Evolutionary conservation across 371 early-diverging fungal species (phyloP), one percentile per base, ranked within the genome.

Genomic region (Apophysomyces sp.): DNA sequence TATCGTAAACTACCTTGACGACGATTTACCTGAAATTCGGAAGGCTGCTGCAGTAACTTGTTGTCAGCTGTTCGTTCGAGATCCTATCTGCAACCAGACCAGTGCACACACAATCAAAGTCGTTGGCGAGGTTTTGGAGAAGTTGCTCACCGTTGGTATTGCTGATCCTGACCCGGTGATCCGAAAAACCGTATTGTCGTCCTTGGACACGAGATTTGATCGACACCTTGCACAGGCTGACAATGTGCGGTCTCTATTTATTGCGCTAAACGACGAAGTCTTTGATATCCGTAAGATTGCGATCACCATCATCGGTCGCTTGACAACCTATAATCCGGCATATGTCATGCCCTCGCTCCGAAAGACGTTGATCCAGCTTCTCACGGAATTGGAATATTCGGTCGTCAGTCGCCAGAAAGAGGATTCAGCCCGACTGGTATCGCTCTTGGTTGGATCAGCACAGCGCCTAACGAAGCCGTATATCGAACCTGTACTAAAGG

Each of bases 341-440:
- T 94, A 94, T 66, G 92, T 96, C 7, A 88, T 96, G 89, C 91
- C 99, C 1, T 91, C 91, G 0, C 78, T 98, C 18, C 80, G 97
- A 37, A 92, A 94, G 67, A 88, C 92, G 0, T 67, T 97, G 21
- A 92, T 95, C 53, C 94, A 95, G 66, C 81, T 98, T 0, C 71
- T 98, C 57, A 94, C 95, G 0, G 95, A 97, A 69, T 71, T 98
- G 16, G 96, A 97, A 76, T 95, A 92, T 67, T 90, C 97, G 0
- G 83, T 82, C 3, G 88, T 91, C 9, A 89, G 88, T 60, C 84
- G 92, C 11, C 94, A 94, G 64, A 94, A 94, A 52, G 97, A 97
- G 67, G 95, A 97, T 71, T 87, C 92, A 30, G 93, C 95, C 6
- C 83, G 88, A 24, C 68, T 96, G 8, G 78, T 97, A 3, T 87